Conservation (phyloP, 495 filamentous ascomycete genomes). For the Bombardia bombarda region DNA sequence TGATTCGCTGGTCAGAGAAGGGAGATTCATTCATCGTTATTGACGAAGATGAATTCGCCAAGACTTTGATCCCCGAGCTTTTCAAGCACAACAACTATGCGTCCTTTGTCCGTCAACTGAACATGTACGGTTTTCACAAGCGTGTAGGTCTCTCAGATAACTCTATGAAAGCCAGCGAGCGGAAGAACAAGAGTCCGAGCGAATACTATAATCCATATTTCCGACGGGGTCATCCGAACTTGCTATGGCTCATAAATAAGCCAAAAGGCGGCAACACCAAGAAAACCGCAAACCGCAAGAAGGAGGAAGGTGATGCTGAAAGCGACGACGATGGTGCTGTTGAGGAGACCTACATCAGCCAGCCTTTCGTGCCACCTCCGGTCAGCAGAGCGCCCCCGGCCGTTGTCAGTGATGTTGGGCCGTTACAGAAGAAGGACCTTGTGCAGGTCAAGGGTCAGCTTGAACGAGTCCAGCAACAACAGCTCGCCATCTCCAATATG, state of each 20-base stretch:
- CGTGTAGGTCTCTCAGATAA: constrained; percentile 95
- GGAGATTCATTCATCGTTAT: constrained; percentile 94
- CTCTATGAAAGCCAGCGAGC: constrained; percentile 93
- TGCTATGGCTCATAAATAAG: constrained; percentile 97
- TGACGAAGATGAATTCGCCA: constrained; percentile 99
- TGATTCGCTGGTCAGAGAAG: constrained; percentile 96
- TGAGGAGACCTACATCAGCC: constrained; percentile 27
- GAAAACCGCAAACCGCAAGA: constrained; percentile 49
- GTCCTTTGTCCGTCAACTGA: constrained; percentile 94
- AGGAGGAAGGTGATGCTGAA: constrained; percentile 62
- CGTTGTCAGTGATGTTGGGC: constrained; percentile 31
- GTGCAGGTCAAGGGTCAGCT: constrained; percentile 70
- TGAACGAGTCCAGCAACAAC: constrained; percentile 72
- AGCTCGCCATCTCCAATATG: constrained; percentile 70
- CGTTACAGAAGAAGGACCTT: constrained; percentile 71
- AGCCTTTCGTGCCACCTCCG: constrained; percentile 4
- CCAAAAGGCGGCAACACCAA: constrained; percentile 66
- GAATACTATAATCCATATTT: constrained; percentile 98
- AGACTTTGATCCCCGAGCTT: constrained; percentile 87
- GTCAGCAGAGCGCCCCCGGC: constrained; percentile 12
- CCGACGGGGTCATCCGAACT: constrained; percentile 81
- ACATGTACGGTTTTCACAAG: constrained; percentile 99
- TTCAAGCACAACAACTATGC: constrained; percentile 99
- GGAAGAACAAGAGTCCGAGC: constrained; percentile 94
- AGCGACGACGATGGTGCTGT: constrained; percentile 56